These are phyloP conservation scores for Citrus inodora DNA, from an alignment of 345 rosid species.

Conservation along the genomic window DNA sequence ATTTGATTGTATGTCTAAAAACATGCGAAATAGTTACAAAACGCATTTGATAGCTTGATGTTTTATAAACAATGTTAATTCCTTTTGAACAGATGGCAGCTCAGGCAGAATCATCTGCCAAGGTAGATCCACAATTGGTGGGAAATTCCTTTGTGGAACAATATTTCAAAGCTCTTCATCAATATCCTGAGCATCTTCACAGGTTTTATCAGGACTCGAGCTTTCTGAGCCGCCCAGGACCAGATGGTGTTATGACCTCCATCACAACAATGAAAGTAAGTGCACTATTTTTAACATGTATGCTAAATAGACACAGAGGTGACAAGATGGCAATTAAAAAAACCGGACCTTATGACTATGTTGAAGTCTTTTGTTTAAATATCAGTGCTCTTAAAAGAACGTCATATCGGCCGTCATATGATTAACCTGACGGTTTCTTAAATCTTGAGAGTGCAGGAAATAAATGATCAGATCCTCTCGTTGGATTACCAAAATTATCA, in stretches of 20 bases:
- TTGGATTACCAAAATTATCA: conserved; percentile 43
- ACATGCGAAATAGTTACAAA: too few species aligned
- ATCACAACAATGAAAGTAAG: conserved; percentile 52
- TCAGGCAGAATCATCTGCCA: conserved; percentile 34
- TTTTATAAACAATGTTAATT: too few species aligned
- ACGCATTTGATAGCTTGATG: too few species aligned
- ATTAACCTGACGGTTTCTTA: neutral
- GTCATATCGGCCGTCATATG: too few species aligned
- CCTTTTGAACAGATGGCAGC: conserved; percentile 37
- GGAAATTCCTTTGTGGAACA: conserved; percentile 56
- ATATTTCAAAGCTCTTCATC: conserved; percentile 48
- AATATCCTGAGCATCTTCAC: conserved; percentile 35
- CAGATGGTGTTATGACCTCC: conserved; percentile 40
- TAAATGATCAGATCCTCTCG: conserved; percentile 72
- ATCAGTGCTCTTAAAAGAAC: too few species aligned
- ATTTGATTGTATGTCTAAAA: too few species aligned
- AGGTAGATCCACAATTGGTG: conserved; percentile 35
- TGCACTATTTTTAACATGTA: too few species aligned
- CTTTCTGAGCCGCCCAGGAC: conserved; percentile 43
- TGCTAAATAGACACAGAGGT: too few species aligned
- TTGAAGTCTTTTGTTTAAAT: too few species aligned
- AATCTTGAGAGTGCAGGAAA: conserved; percentile 49
- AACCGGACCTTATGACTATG: too few species aligned
- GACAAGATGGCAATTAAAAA: too few species aligned
- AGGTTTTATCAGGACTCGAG: conserved; percentile 62